Evolutionary conservation across 2,329 filamentous ascomycete genomes (phyloP).

Genomic region (Neonectria sp.): DNA sequence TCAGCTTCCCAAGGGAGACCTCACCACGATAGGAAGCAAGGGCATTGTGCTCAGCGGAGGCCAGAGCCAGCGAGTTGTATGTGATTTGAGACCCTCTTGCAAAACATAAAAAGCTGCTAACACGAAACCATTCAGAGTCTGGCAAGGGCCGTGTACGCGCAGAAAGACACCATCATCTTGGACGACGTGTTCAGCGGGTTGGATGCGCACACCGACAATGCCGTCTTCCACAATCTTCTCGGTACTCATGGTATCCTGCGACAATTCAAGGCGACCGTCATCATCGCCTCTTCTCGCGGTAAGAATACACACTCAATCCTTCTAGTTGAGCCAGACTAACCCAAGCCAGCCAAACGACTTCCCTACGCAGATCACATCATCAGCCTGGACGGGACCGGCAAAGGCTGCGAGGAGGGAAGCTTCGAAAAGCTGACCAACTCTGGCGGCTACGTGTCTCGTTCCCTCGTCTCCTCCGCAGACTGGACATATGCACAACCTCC

Average conservation of each 20-base stretch:
- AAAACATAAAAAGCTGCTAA: not conserved
- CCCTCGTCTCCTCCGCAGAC: not conserved
- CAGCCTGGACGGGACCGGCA: slow-evolving; percentile 25
- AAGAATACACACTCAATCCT: not conserved
- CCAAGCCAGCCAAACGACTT: slow-evolving; percentile 27
- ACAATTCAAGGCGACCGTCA: slow-evolving; percentile 38
- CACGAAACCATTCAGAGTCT: slow-evolving; percentile 30
- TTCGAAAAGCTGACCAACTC: slow-evolving; percentile 29
- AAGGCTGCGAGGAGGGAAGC: slow-evolving; percentile 23
- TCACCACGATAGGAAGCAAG: slow-evolving; percentile 53
- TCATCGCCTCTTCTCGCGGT: slow-evolving; percentile 37
- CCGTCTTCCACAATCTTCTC: slow-evolving; percentile 45
- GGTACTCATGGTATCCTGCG: slow-evolving; percentile 41
- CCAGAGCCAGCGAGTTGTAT: slow-evolving; percentile 52
- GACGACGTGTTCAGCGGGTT: slow-evolving; percentile 54
- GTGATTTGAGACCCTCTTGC: not conserved
- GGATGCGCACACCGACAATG: slow-evolving; percentile 46
- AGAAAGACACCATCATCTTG: slow-evolving; percentile 42
- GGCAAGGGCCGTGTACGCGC: slow-evolving; percentile 50
- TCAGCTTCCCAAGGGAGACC: slow-evolving; percentile 50
- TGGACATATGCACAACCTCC: not conserved
- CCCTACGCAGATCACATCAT: slow-evolving; percentile 36
- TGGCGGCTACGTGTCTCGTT: slow-evolving; percentile 34
- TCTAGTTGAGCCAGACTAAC: not conserved
- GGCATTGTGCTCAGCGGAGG: slow-evolving; percentile 57